Base-by-base conservation (phyloP, 2,329 filamentous ascomycete species). In the Curvularia sp. region DNA sequence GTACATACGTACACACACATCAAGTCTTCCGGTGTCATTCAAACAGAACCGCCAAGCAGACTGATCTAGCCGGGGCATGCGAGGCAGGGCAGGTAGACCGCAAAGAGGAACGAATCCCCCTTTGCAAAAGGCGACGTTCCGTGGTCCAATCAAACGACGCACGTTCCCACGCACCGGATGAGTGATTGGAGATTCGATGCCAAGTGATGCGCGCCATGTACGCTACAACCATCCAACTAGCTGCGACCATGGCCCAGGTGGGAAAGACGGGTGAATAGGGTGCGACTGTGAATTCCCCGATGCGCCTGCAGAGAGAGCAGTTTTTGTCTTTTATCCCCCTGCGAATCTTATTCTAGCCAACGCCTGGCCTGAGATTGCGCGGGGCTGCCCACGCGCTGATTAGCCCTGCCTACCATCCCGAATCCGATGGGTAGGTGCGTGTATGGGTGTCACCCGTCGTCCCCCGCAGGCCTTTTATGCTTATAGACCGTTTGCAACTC, bases 61-160 rank as follows among this genome's bases (percentile, higher is more conserved):
- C 31, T 43, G n/a, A 26, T 44, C 38, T 57, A 51, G 50, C 44
- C 55, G 55, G 66, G 42, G 57, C 62, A 64, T 56, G 60, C 56
- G 52, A 50, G 42, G 39, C 48, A 30, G 41, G 50, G 53, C 53
- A 55, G 15, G 50, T 43, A 43, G 54, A 39, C 50, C 49, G 50
- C 57, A 58, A 42, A 49, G 38, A 48, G 47, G 47, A 50, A 26
- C 42, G 35, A 42, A 46, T 13, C 26, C 41, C 31, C n/a, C 38
- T 33, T 30, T 22, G 26, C n/a, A 44, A 30, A 46, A 38, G 31
- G 56, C 49, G 35, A 57, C 44, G 52, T 57, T 38, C 33, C 49
- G 49, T 35, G 44, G 41, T 49, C 64, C 64, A 66, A 66, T 66
- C 64, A 66, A 63, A 49, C 54, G 20, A 49, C 41, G 60, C 64